Evolutionary conservation across 2,329 filamentous ascomycete genomes (phyloP).

Genomic region (Cladosporium austrohemisphaericum): DNA sequence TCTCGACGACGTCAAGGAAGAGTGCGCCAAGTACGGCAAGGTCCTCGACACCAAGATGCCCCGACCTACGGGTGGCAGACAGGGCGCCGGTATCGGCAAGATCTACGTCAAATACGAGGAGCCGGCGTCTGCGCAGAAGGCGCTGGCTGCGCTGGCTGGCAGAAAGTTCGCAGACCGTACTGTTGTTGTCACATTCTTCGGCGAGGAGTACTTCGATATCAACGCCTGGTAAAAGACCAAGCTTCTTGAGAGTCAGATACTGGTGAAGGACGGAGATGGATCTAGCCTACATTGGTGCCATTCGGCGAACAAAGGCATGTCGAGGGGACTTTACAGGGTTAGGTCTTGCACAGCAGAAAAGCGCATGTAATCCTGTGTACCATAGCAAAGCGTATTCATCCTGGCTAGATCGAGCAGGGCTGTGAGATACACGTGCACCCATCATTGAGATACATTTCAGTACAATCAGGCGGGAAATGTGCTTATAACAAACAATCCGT

Average conservation of each 20-base stretch:
- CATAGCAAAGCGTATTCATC: not conserved
- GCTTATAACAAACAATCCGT: too few species aligned
- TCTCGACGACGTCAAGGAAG: constrained; percentile 85
- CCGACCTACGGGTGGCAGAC: constrained; percentile 74
- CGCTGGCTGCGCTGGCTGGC: constrained; percentile 83
- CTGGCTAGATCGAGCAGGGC: too few species aligned
- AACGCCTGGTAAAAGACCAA: constrained; percentile 84
- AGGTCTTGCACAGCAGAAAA: not conserved
- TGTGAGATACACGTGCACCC: too few species aligned
- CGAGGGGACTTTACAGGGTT: not conserved
- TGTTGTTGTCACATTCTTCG: constrained; percentile 93
- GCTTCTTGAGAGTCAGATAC: too few species aligned
- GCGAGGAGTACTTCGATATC: constrained; percentile 96
- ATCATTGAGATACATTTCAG: too few species aligned
- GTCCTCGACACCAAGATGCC: constrained; percentile 91
- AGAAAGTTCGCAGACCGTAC: constrained; percentile 95
- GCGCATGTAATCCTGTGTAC: not conserved
- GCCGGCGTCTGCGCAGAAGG: constrained; percentile 73
- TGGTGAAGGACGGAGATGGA: too few species aligned
- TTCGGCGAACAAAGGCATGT: too few species aligned
- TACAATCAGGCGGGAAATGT: too few species aligned
- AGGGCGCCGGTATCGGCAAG: constrained; percentile 89
- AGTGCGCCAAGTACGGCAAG: constrained; percentile 85
- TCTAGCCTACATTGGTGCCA: too few species aligned
- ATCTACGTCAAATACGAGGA: constrained; percentile 94